Percentiles rank a stretch among this genome's conserved stretches.
These are phyloP conservation scores for Jatropha multifida DNA, from an alignment of 441 rosid species.

Conservation along the genomic window DNA sequence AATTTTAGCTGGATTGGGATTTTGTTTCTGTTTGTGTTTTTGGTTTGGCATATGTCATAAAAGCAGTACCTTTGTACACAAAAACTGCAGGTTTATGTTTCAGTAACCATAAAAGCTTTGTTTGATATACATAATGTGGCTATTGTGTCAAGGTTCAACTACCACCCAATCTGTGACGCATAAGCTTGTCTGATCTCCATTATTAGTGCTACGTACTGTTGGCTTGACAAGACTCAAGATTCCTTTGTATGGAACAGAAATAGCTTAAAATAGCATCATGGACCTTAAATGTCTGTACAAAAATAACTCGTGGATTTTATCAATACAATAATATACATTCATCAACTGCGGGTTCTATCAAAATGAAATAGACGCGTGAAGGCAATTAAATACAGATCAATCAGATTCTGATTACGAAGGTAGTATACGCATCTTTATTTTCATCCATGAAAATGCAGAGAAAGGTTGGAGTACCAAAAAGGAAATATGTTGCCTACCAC, in stretches of 20 bases:
- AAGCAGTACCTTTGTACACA: background rate
- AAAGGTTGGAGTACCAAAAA: background rate
- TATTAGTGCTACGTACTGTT: background rate
- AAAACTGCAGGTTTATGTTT: background rate
- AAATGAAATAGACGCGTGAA: background rate
- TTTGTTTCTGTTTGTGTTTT: conserved; percentile 1
- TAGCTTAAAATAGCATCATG: background rate
- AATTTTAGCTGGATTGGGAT: conserved; percentile 8
- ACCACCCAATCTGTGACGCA: background rate
- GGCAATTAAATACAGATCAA: no score
- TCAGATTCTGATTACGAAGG: background rate
- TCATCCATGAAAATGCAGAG: background rate
- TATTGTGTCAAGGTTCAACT: background rate
- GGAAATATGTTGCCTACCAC: background rate
- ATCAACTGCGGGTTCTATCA: no score
- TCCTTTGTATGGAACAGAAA: background rate
- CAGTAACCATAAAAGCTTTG: background rate
- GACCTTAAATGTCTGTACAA: no score
- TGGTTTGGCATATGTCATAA: background rate
- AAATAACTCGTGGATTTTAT: no score
- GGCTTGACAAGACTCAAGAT: background rate
- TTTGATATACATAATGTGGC: conserved; percentile 1
- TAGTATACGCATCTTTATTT: background rate
- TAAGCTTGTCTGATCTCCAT: no score
- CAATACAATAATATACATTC: no score